Evolutionary conservation across 2,329 filamentous ascomycete genomes (phyloP), one percentile per base, ranked within the genome.

Genomic region (Daldinia sp.): DNA sequence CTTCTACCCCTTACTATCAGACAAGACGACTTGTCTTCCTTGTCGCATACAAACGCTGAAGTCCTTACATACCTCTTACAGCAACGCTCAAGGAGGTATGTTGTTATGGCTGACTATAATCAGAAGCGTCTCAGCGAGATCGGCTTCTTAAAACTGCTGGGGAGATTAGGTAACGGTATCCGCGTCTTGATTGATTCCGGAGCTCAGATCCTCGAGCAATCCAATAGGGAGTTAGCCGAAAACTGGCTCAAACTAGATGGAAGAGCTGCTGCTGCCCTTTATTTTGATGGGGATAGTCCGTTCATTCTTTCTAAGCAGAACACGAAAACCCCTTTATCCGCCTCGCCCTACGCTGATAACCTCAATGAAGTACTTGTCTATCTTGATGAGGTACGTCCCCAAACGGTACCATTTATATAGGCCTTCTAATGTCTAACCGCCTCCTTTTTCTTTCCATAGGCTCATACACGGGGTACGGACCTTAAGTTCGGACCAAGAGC

Each of bases 111-210:
- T 4, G 72, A 73, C 2, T 35, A 69, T 3, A 11, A 45, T 0
- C 76, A 73, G 0, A 76, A 66, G 6, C 81, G 80, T 0, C 70
- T 84, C 17, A 77, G 77, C 0, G 86, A 88, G 54, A 13, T 68
- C 0, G 71, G 74, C 0, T 73, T 90, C 0, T 73, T 89, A 0
- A 1, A 57, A 0, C 74, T 74, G 21, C 73, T 89, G 0, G 63
- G 32, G 0, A 43, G 65, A 0, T 63, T 27, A 3, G 21, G 30
- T 48, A 32, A 58, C 0, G 47, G 67, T 0, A 86, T 88, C 10
- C 77, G 79, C 0, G 78, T 90, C 0, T 75, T 91, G 0, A 87
- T 91, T 0, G 88, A 90, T 70, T 84, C 86, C 0, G 88, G 88
- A 0, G 87, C 88, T 0, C 83, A 86, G 11, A 85, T 90, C 11